Evolutionary conservation across 352 stramenopile species (phyloP), one percentile per base, ranked within the genome.

Genomic region (Plasmopara muralis): DNA sequence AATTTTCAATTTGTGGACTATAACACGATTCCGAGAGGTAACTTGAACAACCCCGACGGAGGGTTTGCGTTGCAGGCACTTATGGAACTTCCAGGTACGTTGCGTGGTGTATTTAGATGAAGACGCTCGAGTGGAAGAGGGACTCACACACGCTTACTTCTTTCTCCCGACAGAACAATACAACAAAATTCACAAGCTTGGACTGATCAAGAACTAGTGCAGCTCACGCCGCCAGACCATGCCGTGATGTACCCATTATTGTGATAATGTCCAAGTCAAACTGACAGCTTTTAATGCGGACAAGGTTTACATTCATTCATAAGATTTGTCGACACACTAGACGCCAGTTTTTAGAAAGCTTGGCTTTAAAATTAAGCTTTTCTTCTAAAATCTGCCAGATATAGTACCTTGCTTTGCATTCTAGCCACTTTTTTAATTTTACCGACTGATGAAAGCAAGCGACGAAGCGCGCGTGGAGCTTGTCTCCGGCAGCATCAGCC

Each of bases 1-100:
- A 92, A 92, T 51, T 88, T 92, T 55, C 79, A 92, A 64, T 89
- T 89, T 50, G 78, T 92, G 9, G 74, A 89, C 40, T 92, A 88
- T 67, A 86, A 80, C 47, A 70, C 64, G 1, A 70, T 88, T 29
- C 63, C 63, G 3, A 62, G 50, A 43, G 60, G 62, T 12, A 69
- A 62, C 9, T 53, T 68, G 7, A 53, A 69, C 38, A 73, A 73
- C 35, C 67, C 64, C 6, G 67, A 76, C 39, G 67, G 60, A 41
- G 67, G 67, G 13, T 76, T 76, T 43, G 67, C 67, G 3, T 68
- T 73, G 60, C 54, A 66, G 37, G 67, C 67, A 48, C 64, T 76
- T 20, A 76, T 76, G 67, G 67, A 76, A 47, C 68, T 76, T 29
- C 67, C 67, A 68, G 67, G 67, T 76, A 53, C 6, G 79, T 59